These are phyloP conservation scores for Fusarium continuum DNA, from an alignment of 2,329 filamentous ascomycete species.

Conservation along the genomic window DNA sequence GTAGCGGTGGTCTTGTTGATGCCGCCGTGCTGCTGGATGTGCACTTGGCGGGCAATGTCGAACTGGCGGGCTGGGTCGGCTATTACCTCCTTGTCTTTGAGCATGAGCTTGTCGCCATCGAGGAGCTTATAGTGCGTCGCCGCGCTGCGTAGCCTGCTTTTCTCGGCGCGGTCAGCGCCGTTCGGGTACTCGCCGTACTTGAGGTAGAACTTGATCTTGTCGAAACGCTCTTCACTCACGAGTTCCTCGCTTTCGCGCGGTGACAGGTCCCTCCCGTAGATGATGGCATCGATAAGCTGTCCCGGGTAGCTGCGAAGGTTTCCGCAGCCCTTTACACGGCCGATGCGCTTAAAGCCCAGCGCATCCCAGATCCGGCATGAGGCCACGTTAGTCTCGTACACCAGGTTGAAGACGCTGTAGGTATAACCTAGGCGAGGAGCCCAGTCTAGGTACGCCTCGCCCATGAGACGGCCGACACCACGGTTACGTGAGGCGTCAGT, in stretches of 20 bases:
- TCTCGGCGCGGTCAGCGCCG: constrained; percentile 93
- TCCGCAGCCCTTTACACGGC: constrained; percentile 78
- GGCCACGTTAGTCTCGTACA: constrained; percentile 92
- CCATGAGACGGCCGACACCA: constrained; percentile 79
- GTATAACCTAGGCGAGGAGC: constrained; percentile 84
- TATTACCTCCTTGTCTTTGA: constrained; percentile 98
- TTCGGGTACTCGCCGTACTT: constrained; percentile 93
- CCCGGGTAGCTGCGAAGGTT: constrained; percentile 74
- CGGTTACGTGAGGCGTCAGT: constrained; percentile 77
- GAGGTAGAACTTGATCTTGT: constrained; percentile 98
- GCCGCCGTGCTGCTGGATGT: constrained; percentile 81
- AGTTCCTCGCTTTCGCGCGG: constrained; percentile 76
- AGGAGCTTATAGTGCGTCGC: constrained; percentile 93
- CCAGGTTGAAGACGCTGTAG: constrained; percentile 93
- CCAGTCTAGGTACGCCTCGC: constrained; percentile 80
- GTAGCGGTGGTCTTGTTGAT: constrained; percentile 98
- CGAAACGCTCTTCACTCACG: constrained; percentile 94
- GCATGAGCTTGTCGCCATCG: constrained; percentile 83
- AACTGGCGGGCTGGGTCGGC: constrained; percentile 90
- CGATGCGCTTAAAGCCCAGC: constrained; percentile 91
- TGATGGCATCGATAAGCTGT: constrained; percentile 77
- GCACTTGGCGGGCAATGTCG: constrained; percentile 82
- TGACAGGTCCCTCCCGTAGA: constrained; percentile 74
- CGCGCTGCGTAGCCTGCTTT: constrained; percentile 90
- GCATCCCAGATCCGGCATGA: constrained; percentile 93